Conservation (phyloP, 495 filamentous ascomycete species). For the Acidiella bohemica region DNA sequence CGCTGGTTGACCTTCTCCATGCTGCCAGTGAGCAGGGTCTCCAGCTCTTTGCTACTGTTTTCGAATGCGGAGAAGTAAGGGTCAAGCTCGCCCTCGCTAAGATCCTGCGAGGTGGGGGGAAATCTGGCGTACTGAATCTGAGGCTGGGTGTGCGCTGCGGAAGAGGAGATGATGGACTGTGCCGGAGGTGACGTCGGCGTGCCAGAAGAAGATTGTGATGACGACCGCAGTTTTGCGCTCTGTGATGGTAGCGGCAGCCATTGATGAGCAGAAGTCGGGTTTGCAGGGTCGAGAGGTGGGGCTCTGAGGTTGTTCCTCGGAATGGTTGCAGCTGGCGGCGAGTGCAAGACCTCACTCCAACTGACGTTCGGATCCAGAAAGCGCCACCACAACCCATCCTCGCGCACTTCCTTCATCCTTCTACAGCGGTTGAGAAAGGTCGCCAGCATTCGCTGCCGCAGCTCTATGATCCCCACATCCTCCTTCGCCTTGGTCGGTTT, state of each 20-base stretch:
- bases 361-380: slow-evolving; percentile 96
- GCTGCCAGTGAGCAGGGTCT: slow-evolving; percentile 70
- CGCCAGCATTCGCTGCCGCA: slow-evolving; percentile 87
- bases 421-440: slow-evolving; percentile 91
- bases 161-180: slow-evolving; percentile 34
- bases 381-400: slow-evolving; percentile 93
- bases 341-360: slow-evolving; percentile 90
- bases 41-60: slow-evolving; percentile 71
- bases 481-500: slow-evolving; percentile 97
- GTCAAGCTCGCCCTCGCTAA: slow-evolving; percentile 83
- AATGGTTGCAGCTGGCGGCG: slow-evolving; percentile 76
- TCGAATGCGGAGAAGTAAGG: slow-evolving; percentile 92
- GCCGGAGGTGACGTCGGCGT: slow-evolving; percentile 40
- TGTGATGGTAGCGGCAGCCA: slow-evolving; percentile 74
- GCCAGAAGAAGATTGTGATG: slow-evolving; percentile 35
- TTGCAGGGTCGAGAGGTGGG: slow-evolving; percentile 82
- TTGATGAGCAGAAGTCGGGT: slow-evolving; percentile 74
- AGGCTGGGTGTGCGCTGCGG: slow-evolving; percentile 44
- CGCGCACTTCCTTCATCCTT: slow-evolving; percentile 79
- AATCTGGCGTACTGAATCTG: slow-evolving; percentile 65
- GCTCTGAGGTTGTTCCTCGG: slow-evolving; percentile 89
- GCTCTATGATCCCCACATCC: slow-evolving; percentile 87
- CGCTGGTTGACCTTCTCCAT: slow-evolving; percentile 93
- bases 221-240: slow-evolving; percentile 71
- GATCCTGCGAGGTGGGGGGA: slow-evolving; percentile 58